These are phyloP conservation scores for Globisporangium irregulare DNA, from an alignment of 352 stramenopile genomes.

Conservation along the genomic window DNA sequence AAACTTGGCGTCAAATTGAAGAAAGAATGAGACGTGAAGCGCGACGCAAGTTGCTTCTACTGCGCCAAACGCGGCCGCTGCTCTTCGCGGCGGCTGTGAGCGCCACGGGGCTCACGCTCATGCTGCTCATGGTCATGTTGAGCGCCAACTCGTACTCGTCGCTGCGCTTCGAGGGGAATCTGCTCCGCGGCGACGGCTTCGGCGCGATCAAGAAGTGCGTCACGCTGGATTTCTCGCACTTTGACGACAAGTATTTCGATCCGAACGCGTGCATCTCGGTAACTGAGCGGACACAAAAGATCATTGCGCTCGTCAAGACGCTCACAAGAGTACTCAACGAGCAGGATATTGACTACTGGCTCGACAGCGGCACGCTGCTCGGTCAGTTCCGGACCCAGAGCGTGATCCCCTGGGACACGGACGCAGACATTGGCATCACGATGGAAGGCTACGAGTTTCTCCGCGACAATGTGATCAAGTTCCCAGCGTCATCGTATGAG, in stretches of 20 bases:
- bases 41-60: background rate
- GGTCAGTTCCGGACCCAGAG: slow-evolving; percentile 48
- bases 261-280: slow-evolving; percentile 36
- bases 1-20: background rate
- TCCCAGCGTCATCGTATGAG: slow-evolving; percentile 31
- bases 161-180: slow-evolving; percentile 1
- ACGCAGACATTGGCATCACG: slow-evolving; percentile 56
- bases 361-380: slow-evolving; percentile 62
- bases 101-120: background rate
- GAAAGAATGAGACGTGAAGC: background rate
- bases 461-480: slow-evolving; percentile 22
- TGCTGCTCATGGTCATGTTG: background rate
- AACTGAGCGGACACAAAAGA: slow-evolving; percentile 32
- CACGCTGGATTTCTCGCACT: slow-evolving; percentile 33
- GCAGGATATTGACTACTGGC: slow-evolving; percentile 56
- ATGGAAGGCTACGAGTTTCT: slow-evolving; percentile 37
- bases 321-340: slow-evolving; percentile 38
- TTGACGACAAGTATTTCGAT: slow-evolving; percentile 34
- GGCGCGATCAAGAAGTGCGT: slow-evolving; percentile 21
- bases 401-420: slow-evolving; percentile 52
- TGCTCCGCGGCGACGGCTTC: background rate
- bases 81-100: background rate
- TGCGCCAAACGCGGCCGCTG: background rate
- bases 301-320: slow-evolving; percentile 38
- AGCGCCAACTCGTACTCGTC: slow-evolving; percentile 2